Evolutionary conservation across 352 stramenopile species (phyloP), one percentile per base, ranked within the genome.

Genomic region (Phytophthora capsici): DNA sequence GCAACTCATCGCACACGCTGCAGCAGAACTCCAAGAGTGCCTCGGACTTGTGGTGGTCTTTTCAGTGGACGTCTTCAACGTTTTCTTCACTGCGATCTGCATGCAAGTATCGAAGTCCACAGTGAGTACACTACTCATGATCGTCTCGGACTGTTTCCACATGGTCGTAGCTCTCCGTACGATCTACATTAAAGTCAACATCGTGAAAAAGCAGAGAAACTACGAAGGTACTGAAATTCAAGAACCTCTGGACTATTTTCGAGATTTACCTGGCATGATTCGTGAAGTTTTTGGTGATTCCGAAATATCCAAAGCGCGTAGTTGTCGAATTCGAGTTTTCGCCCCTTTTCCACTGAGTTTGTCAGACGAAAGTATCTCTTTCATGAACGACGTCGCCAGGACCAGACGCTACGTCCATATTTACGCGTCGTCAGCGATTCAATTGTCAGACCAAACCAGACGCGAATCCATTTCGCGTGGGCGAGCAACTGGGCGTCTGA

Each of bases 11-110:
- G 68, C 69, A 6, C 48, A 53, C 5, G 45, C 46, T n/a, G 57
- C 49, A 22, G 1, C 16, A 4, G 43, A 65, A 14, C 58, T 71
- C 14, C 43, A 67, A 16, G 71, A 80, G 44, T 54, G 56, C n/a
- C 45, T 69, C 12, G 57, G 61, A 0, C 52, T 44, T 16, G 66
- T 69, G 9, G 59, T 69, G 14, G 63, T 75, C 1, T 71, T 80
- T 28, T 71, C 67, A 0, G 63, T 80, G 6, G 71, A 76, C 4
- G 45, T 70, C 2, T 77, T 77, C 32, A 74, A 71, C 53, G 71
- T 65, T 2, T 50, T 72, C 22, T 76, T 69, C 34, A 48, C 65
- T 8, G 52, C 60, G 1, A 72, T 56, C 1, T 74, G 61, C 38
- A 69, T 80, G 71, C 67, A 75, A 20, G 54, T 44, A 17, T 38